phyloP scores from a whole-genome alignment of 768 basidiomycete species.

The Trichaptum fuscoviolaceum region DNA sequence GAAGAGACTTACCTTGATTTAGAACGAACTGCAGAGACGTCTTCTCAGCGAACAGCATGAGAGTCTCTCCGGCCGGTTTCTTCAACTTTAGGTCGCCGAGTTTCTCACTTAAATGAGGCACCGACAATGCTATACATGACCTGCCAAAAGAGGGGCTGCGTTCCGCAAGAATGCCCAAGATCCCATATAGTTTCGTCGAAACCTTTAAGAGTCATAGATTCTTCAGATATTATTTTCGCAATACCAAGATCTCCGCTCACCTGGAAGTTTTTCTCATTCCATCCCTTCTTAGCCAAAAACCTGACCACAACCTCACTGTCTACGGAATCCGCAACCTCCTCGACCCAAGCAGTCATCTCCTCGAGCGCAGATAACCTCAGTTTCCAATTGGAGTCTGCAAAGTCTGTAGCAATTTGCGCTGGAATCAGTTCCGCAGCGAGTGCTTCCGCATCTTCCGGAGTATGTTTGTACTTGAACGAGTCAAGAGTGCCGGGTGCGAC shows the following conservation, averaged over 20 bases:
- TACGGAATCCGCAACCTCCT: slow-evolving; percentile 53
- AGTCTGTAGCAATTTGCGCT: slow-evolving; percentile 55
- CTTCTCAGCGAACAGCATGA: slow-evolving; percentile 83
- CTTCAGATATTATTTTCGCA: neutral
- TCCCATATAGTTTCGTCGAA: slow-evolving; percentile 80
- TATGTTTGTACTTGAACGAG: slow-evolving; percentile 86
- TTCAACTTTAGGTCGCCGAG: slow-evolving; percentile 95
- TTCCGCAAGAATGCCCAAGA: slow-evolving; percentile 69
- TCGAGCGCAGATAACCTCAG: slow-evolving; percentile 81
- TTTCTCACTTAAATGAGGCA: slow-evolving; percentile 86
- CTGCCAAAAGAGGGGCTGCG: slow-evolving; percentile 78
- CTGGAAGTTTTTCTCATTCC: slow-evolving; percentile 99
- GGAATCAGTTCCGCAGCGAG: slow-evolving; percentile 74
- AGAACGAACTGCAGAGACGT: slow-evolving; percentile 93
- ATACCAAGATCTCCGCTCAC: slow-evolving; percentile 31
- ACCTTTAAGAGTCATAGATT: slow-evolving; percentile 48
- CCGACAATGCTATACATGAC: slow-evolving; percentile 75
- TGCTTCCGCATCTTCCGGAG: slow-evolving; percentile 86
- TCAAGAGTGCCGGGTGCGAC: slow-evolving; percentile 58
- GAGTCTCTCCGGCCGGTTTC: slow-evolving; percentile 88
- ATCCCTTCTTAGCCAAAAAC: slow-evolving; percentile 86
- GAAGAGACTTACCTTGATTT: slow-evolving; percentile 62
- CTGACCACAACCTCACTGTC: slow-evolving; percentile 90
- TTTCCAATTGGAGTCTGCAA: slow-evolving; percentile 95
- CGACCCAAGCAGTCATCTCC: slow-evolving; percentile 79